Base-by-base conservation (phyloP, 2,329 filamentous ascomycete genomes). In the Microcyclospora tardicrescens region DNA sequence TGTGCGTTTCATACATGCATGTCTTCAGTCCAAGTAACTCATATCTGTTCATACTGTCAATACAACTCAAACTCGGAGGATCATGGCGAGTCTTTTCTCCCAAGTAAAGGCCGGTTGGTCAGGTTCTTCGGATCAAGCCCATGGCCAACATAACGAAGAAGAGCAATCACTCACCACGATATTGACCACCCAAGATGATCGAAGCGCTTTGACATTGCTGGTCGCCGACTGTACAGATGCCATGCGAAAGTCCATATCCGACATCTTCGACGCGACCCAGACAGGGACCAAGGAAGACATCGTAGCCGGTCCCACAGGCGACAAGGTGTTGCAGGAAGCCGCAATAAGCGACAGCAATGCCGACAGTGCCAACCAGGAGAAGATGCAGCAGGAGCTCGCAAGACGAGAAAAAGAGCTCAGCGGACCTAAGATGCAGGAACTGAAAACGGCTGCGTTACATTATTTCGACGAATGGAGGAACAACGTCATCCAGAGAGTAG, bases 401-500 rank as follows among this genome's bases (percentile, higher is more conserved):
- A 49, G 61, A 35, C 53, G 67, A 33, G 61, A 66, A 51, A 67
- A 68, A 46, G 71, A 74, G 43, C 55, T 75, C 9, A 65, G 63
- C 13, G 61, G 61, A 2, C 62, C 63, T 2, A 65, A 67, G 38
- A 68, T 80, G 44, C 63, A 70, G 41, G 79, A 84, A 50, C 61
- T 86, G 50, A 86, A 78, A 63, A 76, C 73, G 45, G 77, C 81
- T 38, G 72, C 78, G 2, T 57, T 93, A 5, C 63, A 69, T 6
- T 77, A 80, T 55, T 93, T 89, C 55, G 77, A 81, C 41, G 80
- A 84, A 46, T 96, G 89, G 89, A 75, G 84, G 51, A 69, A 75
- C 5, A 67, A 68, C 10, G 73, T 94, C 9, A 64, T 84, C 31
- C 70, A 75, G 40, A 74, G 86, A 11, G 65, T 93, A 16, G 74